Evolutionary conservation across 163 green algal genomes (phyloP).

Genomic region (Scenedesmus sp.): DNA sequence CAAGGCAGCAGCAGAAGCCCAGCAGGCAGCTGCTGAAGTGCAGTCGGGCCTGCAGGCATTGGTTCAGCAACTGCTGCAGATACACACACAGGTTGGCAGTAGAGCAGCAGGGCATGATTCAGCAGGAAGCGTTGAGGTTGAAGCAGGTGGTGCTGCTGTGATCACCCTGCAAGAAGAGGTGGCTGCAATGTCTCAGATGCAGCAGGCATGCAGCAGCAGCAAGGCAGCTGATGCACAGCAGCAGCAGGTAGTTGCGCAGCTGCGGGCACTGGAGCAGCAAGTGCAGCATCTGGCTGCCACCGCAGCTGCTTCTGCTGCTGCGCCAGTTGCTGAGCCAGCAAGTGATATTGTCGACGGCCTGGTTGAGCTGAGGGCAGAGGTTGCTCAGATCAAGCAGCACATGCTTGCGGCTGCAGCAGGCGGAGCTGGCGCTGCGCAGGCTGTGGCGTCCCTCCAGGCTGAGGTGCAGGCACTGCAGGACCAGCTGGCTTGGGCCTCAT

Average conservation of each 20-base stretch:
- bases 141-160: not conserved
- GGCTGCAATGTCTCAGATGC: not conserved
- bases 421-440: not conserved
- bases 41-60: conserved; percentile 2
- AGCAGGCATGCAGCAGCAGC: conserved; percentile 4
- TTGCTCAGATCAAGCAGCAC: not conserved
- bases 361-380: not conserved
- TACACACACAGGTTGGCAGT: conserved; percentile 4
- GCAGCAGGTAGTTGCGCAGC: not conserved
- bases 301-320: not conserved
- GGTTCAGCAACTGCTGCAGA: conserved; percentile 15
- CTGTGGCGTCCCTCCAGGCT: not conserved
- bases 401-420: not conserved
- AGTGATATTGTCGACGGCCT: not conserved
- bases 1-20: conserved; percentile 14
- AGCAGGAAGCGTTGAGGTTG: not conserved
- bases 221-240: not conserved
- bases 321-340: not conserved
- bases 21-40: not conserved
- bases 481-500: not conserved
- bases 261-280: conserved; percentile 26
- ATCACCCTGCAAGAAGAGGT: not conserved
- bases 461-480: not conserved
- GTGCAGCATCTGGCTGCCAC: not conserved
- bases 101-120: not conserved